Percentiles rank a stretch among this genome's conserved stretches.
These are phyloP conservation scores for Suhomyces tanzawaensis DNA, from an alignment of 805 yeast species.

Conservation along the genomic window DNA sequence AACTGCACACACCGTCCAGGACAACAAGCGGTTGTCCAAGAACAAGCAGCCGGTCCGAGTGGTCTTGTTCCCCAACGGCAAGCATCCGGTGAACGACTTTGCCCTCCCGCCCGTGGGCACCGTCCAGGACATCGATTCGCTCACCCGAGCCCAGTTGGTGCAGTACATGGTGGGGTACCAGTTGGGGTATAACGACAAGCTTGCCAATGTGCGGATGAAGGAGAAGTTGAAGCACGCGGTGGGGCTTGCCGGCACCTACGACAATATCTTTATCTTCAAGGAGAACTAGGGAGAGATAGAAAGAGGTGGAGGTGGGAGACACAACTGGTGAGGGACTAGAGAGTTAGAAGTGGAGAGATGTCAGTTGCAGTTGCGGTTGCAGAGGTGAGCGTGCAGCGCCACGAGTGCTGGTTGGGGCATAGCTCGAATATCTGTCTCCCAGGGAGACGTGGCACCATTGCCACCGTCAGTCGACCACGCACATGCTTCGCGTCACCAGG, in stretches of 20 bases:
- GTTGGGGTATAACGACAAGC: constrained; percentile 3
- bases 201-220: constrained; percentile 4
- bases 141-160: constrained; percentile 3
- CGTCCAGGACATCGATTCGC: constrained; percentile 5
- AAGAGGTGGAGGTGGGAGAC: too few species aligned
- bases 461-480: too few species aligned
- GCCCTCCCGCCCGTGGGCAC: constrained; percentile 3
- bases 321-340: too few species aligned
- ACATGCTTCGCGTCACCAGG: too few species aligned
- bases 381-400: too few species aligned
- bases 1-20: constrained; percentile 1
- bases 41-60: constrained; percentile 1
- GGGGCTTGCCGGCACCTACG: constrained; percentile 6
- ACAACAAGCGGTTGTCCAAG: constrained; percentile 3
- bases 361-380: too few species aligned
- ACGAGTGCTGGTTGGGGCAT: too few species aligned
- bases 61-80: constrained; percentile 3
- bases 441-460: too few species aligned
- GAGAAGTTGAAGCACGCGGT: constrained; percentile 6
- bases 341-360: too few species aligned
- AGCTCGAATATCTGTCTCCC: too few species aligned
- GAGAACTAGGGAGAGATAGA: too few species aligned
- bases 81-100: constrained; percentile 5
- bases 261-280: constrained; percentile 4
- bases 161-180: constrained; percentile 5